Evolutionary conservation across 768 basidiomycete species (phyloP).

Genomic region (Collybiopsis luxurians): DNA sequence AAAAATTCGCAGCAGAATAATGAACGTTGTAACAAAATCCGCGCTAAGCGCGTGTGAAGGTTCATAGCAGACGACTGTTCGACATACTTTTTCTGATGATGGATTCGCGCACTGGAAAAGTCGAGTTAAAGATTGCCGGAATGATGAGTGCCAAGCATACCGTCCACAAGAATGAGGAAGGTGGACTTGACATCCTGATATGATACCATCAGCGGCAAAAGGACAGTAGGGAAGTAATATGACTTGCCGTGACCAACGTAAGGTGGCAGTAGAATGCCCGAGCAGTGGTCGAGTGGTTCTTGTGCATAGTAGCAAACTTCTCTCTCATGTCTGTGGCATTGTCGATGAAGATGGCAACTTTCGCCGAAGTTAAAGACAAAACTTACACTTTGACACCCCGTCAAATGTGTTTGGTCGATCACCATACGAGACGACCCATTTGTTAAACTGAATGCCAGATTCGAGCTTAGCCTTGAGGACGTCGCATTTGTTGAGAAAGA

Average conservation of each 20-base stretch:
- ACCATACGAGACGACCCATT: conserved; percentile 65
- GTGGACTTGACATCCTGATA: conserved; percentile 60
- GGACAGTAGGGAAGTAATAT: not conserved
- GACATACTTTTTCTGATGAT: no score
- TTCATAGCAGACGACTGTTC: no score
- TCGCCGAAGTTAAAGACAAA: not conserved
- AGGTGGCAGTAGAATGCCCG: conserved; percentile 69
- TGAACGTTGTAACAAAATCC: no score
- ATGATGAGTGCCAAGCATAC: no score
- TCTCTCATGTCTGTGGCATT: conserved; percentile 55
- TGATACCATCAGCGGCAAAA: conserved; percentile 7
- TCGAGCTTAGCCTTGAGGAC: conserved; percentile 58
- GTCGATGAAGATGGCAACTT: conserved; percentile 4
- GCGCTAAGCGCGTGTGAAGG: no score
- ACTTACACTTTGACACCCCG: conserved; percentile 58
- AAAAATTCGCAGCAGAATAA: no score
- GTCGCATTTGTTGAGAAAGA: conserved; percentile 77
- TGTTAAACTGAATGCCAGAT: conserved; percentile 56
- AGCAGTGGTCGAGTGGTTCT: conserved; percentile 52
- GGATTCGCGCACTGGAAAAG: no score
- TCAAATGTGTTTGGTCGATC: conserved; percentile 63
- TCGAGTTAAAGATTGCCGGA: no score
- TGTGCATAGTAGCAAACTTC: conserved; percentile 64
- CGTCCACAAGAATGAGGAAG: conserved; percentile 53
- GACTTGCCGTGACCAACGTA: conserved; percentile 63